Evolutionary conservation across 306 rosid species (phyloP).

Genomic region (Glycine soja): DNA sequence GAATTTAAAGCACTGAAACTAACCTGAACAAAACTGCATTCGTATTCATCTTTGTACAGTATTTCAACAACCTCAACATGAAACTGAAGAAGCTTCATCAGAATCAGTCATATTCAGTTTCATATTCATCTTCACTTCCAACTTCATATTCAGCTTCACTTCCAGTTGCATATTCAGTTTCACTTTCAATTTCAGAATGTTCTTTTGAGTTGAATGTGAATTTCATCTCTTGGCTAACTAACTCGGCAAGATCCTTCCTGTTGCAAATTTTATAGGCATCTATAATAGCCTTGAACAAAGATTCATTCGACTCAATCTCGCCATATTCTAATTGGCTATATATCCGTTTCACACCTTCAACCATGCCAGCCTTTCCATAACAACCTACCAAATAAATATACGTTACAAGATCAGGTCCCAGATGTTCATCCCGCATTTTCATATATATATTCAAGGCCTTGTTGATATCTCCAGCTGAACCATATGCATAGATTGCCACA

Average conservation of each 20-base stretch:
- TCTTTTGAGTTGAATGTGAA: constrained; percentile 43
- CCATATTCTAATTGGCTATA: constrained; percentile 70
- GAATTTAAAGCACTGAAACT: constrained; percentile 43
- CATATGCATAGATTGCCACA: constrained; percentile 73
- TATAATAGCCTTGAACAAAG: constrained; percentile 76
- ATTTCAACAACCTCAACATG: constrained; percentile 41
- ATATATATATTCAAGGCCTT: constrained; percentile 77
- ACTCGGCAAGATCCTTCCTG: constrained; percentile 66
- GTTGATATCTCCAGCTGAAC: constrained; percentile 65
- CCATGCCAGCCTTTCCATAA: constrained; percentile 86
- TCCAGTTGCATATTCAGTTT: constrained; percentile 46
- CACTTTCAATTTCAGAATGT: constrained; percentile 43
- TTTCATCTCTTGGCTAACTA: constrained; percentile 71
- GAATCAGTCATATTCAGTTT: not conserved
- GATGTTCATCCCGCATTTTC: constrained; percentile 78
- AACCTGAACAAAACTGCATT: constrained; percentile 57
- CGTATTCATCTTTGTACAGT: constrained; percentile 48
- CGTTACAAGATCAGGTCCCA: constrained; percentile 78
- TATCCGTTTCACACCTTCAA: constrained; percentile 83
- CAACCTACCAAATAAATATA: constrained; percentile 70
- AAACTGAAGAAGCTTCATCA: constrained; percentile 39
- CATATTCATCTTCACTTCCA: constrained; percentile 43
- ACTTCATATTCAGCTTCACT: constrained; percentile 36
- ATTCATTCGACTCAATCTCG: constrained; percentile 62
- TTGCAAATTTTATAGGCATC: constrained; percentile 70